A percentile compares a stretch with the other conserved stretches of the same genome.
These are phyloP conservation scores for Rhynchospora breviuscula DNA, from an alignment of 176 grass and related monocot species.

Conservation along the genomic window DNA sequence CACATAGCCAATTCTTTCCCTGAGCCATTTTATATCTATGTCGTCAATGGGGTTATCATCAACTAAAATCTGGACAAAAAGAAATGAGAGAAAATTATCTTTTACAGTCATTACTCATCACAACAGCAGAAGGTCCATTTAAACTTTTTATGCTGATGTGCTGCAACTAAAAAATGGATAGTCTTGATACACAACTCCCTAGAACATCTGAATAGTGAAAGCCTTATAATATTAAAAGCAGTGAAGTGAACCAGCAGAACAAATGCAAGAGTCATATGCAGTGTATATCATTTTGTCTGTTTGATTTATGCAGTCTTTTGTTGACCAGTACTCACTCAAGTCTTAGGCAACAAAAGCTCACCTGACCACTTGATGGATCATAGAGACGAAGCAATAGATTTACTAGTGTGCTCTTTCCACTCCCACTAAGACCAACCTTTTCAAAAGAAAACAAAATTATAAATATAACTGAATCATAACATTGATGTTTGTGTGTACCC, in stretches of 20 bases:
- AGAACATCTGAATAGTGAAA: neutral
- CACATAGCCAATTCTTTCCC: slow-evolving; percentile 91
- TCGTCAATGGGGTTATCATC: slow-evolving; percentile 67
- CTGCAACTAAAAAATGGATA: neutral
- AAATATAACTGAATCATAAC: neutral
- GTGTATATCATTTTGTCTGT: neutral
- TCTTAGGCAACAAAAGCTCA: slow-evolving; percentile 35
- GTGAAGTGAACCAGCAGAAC: neutral
- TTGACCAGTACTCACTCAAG: neutral
- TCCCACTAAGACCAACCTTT: slow-evolving; percentile 95
- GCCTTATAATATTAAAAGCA: neutral
- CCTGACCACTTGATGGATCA: slow-evolving; percentile 81
- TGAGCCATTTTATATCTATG: slow-evolving; percentile 83
- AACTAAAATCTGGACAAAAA: slow-evolving; percentile 58
- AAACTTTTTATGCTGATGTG: neutral
- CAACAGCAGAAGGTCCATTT: neutral
- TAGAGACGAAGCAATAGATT: slow-evolving; percentile 86
- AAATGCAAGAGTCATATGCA: neutral
- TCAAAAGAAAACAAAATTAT: slow-evolving; percentile 26
- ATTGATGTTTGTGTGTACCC: neutral
- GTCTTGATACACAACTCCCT: neutral
- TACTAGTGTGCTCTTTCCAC: slow-evolving; percentile 91
- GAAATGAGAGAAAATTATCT: slow-evolving; percentile 5
- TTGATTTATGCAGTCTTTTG: neutral
- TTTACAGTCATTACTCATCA: neutral